phyloP scores from a whole-genome alignment of 2,329 filamentous ascomycete genomes.

The Diaporthe sp. region DNA sequence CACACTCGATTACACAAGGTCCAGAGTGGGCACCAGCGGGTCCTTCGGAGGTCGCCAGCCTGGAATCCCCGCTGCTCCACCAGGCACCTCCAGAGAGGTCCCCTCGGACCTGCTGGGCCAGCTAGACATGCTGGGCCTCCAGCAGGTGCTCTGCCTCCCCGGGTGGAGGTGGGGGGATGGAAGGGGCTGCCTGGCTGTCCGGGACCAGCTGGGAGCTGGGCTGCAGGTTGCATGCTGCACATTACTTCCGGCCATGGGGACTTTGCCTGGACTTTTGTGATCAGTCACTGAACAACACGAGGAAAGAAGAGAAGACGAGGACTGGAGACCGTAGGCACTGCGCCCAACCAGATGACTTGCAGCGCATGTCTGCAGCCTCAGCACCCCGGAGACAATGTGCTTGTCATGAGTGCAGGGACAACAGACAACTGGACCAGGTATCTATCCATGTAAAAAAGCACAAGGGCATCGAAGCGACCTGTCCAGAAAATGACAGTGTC shows the following conservation, averaged over 20 bases:
- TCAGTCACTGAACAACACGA: constrained; percentile 19
- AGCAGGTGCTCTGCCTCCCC: constrained; percentile 13
- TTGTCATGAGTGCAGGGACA: background rate
- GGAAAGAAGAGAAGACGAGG: background rate
- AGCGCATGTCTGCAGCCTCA: constrained; percentile 6
- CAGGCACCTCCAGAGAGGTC: constrained; percentile 1
- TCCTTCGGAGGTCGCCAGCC: constrained; percentile 22
- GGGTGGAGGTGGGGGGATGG: constrained; percentile 15
- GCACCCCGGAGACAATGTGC: background rate
- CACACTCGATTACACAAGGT: background rate
- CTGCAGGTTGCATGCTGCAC: constrained; percentile 26
- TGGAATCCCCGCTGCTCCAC: constrained; percentile 33
- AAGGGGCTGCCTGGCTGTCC: background rate
- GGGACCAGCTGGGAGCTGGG: constrained; percentile 15
- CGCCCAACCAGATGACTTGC: constrained; percentile 17
- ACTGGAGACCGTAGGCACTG: background rate
- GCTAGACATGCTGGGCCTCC: background rate
- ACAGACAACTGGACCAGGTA: background rate
- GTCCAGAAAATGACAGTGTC: constrained; percentile 24
- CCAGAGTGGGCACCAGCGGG: constrained; percentile 26
- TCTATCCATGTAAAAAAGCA: constrained; percentile 3
- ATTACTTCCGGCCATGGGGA: constrained; percentile 14
- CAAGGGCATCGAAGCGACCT: background rate
- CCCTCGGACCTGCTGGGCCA: constrained; percentile 15
- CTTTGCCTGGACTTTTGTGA: constrained; percentile 17